Base-by-base conservation (phyloP, 139 green algal species). In the Choricystis sp. region DNA sequence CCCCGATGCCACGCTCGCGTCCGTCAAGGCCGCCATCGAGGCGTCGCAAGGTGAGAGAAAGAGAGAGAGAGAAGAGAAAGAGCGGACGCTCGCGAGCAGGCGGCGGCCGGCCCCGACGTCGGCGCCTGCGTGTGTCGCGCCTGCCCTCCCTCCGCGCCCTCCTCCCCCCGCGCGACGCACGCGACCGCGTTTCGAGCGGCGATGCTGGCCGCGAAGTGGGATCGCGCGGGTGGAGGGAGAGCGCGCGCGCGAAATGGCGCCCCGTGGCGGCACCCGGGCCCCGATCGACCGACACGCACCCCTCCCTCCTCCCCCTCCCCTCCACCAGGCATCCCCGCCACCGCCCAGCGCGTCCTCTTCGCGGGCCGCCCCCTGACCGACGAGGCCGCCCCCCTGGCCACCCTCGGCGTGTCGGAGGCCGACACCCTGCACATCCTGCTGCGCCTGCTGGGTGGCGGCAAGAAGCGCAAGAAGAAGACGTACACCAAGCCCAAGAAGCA, bases 401-500 rank as follows among this genome's bases (percentile, higher is more conserved):
- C 76, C 31, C 80, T 69, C 62, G 90, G 89, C 57, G 85, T 94
- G 5, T 69, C 80, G 52, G 89, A 95, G 56, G 85, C 89, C 61
- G 77, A 72, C 57, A 89, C 84, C 22, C 75, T 95, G 56, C 83
- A 94, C 71, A 66, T 85, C 24, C 75, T 94, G 67, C 70, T 91
- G 31, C 77, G 91, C 58, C 82, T 98, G 73, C 78, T 94, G 58
- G 90, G 92, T 81, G 92, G 92, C 76, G 92, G 75, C 68, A 98
- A 98, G 89, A 98, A 98, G 88, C 77, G 92, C 70, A 98, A 98
- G 84, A 98, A 98, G 85, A 98, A 98, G 89, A 92, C 79, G 25
- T 98, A 97, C 89, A 96, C 92, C 79, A 98, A 97, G 86, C 92
- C 92, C 72, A 98, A 98, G 89, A 98, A 98, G 92, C 75, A 86